Percentiles rank a stretch among this genome's conserved stretches.
Conservation (phyloP, 2,329 filamentous ascomycete species). For the Thielaviopsis musarum region DNA sequence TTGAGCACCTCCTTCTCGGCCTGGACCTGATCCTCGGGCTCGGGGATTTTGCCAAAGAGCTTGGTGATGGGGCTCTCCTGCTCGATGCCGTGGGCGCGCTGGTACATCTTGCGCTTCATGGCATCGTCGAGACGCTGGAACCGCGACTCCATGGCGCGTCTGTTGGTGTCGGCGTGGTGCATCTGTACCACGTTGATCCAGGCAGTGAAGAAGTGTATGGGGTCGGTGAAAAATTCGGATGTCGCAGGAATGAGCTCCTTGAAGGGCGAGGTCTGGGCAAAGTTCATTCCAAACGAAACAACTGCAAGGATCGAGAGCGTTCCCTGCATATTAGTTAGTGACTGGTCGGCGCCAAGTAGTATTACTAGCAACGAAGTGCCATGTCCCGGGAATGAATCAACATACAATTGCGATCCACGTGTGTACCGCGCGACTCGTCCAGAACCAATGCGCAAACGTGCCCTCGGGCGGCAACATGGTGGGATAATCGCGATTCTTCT, state of each 20-base stretch:
- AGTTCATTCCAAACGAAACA: constrained; percentile 62
- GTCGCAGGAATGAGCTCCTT: constrained; percentile 59
- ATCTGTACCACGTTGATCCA: constrained; percentile 58
- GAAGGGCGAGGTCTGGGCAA: constrained; percentile 63
- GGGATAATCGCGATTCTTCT: constrained; percentile 61
- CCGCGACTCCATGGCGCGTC: constrained; percentile 53
- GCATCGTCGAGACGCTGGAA: constrained; percentile 67
- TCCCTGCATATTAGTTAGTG: constrained; percentile 24
- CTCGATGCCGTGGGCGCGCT: constrained; percentile 71
- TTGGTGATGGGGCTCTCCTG: constrained; percentile 37
- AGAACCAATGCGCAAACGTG: constrained; percentile 69
- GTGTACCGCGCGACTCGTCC: constrained; percentile 62
- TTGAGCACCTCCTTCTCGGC: constrained; percentile 16
- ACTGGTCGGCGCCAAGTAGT: not conserved
- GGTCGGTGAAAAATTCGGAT: constrained; percentile 51
- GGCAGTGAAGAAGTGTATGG: constrained; percentile 46
- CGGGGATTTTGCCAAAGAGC: constrained; percentile 23
- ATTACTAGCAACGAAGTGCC: too few relatives aligned
- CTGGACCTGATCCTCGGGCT: constrained; percentile 22
- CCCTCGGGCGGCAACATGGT: constrained; percentile 76
- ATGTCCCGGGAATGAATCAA: not conserved
- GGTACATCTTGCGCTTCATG: constrained; percentile 69
- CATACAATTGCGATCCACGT: constrained; percentile 68
- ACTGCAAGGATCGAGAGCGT: constrained; percentile 53
- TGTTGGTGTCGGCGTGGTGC: constrained; percentile 55